Percentiles rank a stretch among this genome's conserved stretches.
Conservation (phyloP, 306 rosid species). For the Arachis hypogaea region DNA sequence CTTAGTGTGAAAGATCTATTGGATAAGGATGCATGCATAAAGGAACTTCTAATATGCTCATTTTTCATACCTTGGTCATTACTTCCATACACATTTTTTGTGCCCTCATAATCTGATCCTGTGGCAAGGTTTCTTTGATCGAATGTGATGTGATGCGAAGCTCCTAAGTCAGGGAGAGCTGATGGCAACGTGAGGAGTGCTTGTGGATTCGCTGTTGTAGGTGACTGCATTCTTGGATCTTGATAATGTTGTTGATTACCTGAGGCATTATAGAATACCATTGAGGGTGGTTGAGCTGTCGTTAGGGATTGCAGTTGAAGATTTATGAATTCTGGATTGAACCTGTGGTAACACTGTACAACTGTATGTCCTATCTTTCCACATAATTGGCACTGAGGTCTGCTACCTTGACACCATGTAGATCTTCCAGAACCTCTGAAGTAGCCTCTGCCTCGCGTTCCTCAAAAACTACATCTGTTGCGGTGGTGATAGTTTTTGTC, state of each 20-base stretch:
- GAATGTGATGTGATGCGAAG: too few species aligned
- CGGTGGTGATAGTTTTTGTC: too few species aligned
- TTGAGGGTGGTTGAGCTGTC: too few species aligned
- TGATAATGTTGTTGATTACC: too few species aligned
- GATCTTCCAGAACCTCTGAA: not conserved
- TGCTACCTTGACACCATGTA: not conserved
- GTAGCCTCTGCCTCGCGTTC: not conserved
- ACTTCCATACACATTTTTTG: not conserved
- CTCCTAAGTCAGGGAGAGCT: too few species aligned
- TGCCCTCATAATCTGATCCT: too few species aligned
- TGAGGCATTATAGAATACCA: too few species aligned
- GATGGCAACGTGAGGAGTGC: too few species aligned
- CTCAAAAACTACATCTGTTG: fast-evolving
- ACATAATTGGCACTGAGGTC: not conserved
- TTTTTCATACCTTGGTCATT: not conserved
- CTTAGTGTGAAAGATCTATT: not conserved
- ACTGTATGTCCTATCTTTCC: not conserved
- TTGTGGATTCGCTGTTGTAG: too few species aligned
- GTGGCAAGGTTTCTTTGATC: too few species aligned
- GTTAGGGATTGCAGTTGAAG: not conserved
- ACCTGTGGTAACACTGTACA: not conserved
- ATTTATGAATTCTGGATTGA: too few species aligned
- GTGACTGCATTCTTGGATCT: too few species aligned
- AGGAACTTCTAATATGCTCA: not conserved
- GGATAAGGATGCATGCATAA: not conserved